Base-by-base conservation (phyloP, 2,329 filamentous ascomycete species). In the Nemania abortiva region DNA sequence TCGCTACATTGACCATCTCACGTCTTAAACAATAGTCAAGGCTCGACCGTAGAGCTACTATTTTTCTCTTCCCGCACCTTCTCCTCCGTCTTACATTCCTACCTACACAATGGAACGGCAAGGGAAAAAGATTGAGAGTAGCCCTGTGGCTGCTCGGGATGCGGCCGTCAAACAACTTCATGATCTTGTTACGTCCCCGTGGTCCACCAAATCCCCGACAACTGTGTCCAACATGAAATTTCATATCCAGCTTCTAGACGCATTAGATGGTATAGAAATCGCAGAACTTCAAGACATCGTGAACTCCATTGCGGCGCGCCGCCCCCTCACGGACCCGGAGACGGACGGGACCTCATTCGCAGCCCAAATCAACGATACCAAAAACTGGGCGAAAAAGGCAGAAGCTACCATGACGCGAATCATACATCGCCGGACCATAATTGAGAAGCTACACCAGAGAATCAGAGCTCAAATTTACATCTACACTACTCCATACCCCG, bases 131-230 rank as follows among this genome's bases (percentile, higher is more conserved):
- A 63, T 34, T 3, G 7, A 6, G 39, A 18, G 24, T 11, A 50
- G 18, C 15, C 11, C 22, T 6, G 4, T 3, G 1, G 15, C 34
- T 7, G 15, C 39, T 18, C 5, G 5, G 3, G n/a, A n/a, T 13
- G 59, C 49, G n/a, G 65, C 59, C 3, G 4, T 34, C 13, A 22
- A 53, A 6, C 27, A 34, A 6, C 47, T 59, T 6, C 20, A 59
- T 2, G 29, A 54, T 11, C 37, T 63, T 3, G 15, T 39, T 10
- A 11, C 18, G 1, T 2, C 0, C 6, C 39, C 49, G 4, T 24
- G 34, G 59, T 4, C 15, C 15, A 10, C 27, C 0, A n/a, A 39
- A 20, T 15, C 10, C 27, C n/a, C 2, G 10, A 47, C 10, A 13
- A 54, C 37, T 5, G 20, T 20, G 39, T 24, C 49, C 39, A 20